Percentiles rank a stretch among this genome's conserved stretches.
phyloP scores from a whole-genome alignment of 1,139 yeast genomes.

The Candida sanyaensis region DNA sequence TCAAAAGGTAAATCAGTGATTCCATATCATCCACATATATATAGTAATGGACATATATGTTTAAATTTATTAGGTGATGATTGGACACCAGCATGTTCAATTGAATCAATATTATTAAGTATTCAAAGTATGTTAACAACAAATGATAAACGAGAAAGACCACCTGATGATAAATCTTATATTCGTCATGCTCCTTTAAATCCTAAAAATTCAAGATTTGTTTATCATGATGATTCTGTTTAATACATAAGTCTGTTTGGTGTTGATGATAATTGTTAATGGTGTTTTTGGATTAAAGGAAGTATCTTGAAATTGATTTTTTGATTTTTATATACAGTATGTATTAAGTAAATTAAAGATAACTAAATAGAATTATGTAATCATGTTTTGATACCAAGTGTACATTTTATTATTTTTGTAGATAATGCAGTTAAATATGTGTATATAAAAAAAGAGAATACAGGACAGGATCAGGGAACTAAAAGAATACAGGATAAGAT shows the following conservation, averaged over 20 bases:
- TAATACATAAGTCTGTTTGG: conserved; percentile 12
- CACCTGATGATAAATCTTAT: conserved; percentile 56
- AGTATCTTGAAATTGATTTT: too few species aligned
- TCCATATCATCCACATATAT: conserved; percentile 74
- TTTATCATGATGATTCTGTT: conserved; percentile 57
- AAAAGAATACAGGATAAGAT: too few species aligned
- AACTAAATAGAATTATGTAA: too few species aligned
- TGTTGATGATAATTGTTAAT: too few species aligned
- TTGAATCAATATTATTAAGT: conserved; percentile 55
- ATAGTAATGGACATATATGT: conserved; percentile 76
- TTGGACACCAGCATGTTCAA: conserved; percentile 73
- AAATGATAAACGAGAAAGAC: conserved; percentile 47
- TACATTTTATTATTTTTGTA: too few species aligned
- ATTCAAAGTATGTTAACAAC: conserved; percentile 65
- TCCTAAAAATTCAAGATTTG: conserved; percentile 53
- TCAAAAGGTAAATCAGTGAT: conserved; percentile 25
- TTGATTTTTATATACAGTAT: too few species aligned
- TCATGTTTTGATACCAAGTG: too few species aligned
- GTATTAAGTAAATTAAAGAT: too few species aligned
- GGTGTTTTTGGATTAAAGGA: too few species aligned
- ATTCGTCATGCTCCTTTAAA: conserved; percentile 54
- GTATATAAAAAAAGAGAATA: too few species aligned
- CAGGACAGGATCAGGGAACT: too few species aligned
- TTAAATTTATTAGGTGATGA: conserved; percentile 62
- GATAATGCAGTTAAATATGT: too few species aligned